Evolutionary conservation across 129 eudicot species (phyloP), one percentile per base, ranked within the genome.

Genomic region (Arctium lappa): DNA sequence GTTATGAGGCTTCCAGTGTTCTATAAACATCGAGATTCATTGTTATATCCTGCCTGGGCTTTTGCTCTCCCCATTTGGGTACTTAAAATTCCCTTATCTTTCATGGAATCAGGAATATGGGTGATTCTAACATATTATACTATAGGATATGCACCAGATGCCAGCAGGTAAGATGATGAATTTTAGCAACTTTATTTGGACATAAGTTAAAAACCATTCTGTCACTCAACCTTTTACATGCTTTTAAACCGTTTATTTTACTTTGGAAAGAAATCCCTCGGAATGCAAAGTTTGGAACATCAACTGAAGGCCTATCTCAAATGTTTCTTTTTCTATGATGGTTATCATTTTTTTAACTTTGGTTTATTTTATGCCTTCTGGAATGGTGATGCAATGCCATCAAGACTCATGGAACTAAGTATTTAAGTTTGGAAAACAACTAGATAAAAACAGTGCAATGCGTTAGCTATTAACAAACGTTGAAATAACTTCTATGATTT

Each of bases 61-160:
- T 81, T 81, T 81, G 84, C 84, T 60, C 16, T 81, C 29, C 84
- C 79, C 12, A 81, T 81, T 62, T 81, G 84, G 84, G 79, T 81
- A 37, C 79, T 81, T 38, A 81, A 73, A 81, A 40, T 73, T 73
- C 84, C 84, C 0, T 72, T 81, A 15, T 81, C 79, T 37, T 15
- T 81, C 60, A 81, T 81, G 84, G 84, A 81, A 29, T 37, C 84
- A 0, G 84, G 79, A 81, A 81, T 81, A 16, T 81, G 84, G 84
- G 84, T 81, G 63, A 9, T 81, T 38, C 31, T 81, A 73, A 81
- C 84, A 3, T 81, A 81, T 81, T 81, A 81, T 38, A 73, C 79
- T 56, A 81, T 81, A 12, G 79, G 84, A 73, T 81, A 81, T 73
- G 73, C 84, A 29, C 84, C 84, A 13, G 79, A 81, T 81, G 63